Evolutionary conservation across 1,284 basidiomycete genomes (phyloP).

Genomic region (Puccinia sorghi): DNA sequence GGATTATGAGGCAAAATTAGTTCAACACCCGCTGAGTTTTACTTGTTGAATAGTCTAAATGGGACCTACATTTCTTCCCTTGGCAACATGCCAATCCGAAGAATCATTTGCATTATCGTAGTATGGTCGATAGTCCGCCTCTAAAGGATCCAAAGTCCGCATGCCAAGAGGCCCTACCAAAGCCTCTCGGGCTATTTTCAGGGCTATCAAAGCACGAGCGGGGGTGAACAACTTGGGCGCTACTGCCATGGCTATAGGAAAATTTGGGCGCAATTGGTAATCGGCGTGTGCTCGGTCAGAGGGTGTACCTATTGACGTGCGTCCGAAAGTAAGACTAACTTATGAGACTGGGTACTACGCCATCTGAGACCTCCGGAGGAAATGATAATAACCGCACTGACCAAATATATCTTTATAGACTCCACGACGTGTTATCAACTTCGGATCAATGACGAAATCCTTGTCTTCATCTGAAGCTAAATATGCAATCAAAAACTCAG

Average conservation of each 20-base stretch:
- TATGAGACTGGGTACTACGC: neutral
- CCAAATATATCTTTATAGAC: constrained; percentile 97
- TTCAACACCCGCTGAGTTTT: neutral
- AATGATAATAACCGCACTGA: neutral
- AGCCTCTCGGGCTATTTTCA: constrained; percentile 73
- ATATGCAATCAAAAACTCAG: constrained; percentile 13
- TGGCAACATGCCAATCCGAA: constrained; percentile 75
- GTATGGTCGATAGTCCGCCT: constrained; percentile 77
- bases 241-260: constrained; percentile 84
- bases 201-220: constrained; percentile 72
- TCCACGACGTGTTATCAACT: constrained; percentile 80
- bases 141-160: constrained; percentile 84
- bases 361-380: neutral
- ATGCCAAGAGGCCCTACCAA: constrained; percentile 83
- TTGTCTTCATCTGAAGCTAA: constrained; percentile 72
- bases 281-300: constrained; percentile 86
- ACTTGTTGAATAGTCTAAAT: neutral
- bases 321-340: neutral
- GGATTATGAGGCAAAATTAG: neutral
- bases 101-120: constrained; percentile 92
- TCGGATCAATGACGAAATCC: constrained; percentile 71
- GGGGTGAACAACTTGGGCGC: constrained; percentile 91
- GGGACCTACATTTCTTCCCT: constrained; percentile 71
- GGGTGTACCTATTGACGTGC: constrained; percentile 65
- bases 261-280: constrained; percentile 68